phyloP scores from a whole-genome alignment of 2,329 filamentous ascomycete genomes.

The Penicillium sp. region DNA sequence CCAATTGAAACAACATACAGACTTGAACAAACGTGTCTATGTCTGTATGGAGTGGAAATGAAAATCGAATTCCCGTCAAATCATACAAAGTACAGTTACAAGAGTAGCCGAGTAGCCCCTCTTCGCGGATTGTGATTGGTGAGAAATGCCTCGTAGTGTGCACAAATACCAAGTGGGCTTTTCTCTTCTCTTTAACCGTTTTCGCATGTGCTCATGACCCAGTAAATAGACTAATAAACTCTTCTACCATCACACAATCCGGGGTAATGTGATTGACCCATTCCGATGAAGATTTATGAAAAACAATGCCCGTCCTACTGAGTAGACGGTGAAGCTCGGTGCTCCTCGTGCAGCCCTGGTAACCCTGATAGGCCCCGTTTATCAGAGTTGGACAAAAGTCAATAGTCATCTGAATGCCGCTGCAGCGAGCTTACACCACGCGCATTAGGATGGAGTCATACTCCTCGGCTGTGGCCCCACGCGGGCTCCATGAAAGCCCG shows the following conservation, averaged over 20 bases:
- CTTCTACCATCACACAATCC: background rate
- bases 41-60: too few relatives aligned
- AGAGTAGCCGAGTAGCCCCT: background rate
- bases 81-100: too few relatives aligned
- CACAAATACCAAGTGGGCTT: background rate
- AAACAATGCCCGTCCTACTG: background rate
- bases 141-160: slow-evolving; percentile 21
- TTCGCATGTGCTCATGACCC: background rate
- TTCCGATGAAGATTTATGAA: background rate
- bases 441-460: slow-evolving; percentile 10
- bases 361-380: slow-evolving; percentile 6
- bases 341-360: background rate
- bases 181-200: background rate
- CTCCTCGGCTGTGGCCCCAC: slow-evolving; percentile 11
- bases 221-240: background rate
- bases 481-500: slow-evolving; percentile 11
- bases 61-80: too few relatives aligned
- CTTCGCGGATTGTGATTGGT: slow-evolving; percentile 10
- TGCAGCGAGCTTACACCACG: background rate
- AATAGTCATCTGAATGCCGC: background rate
- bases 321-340: slow-evolving; percentile 2
- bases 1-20: background rate
- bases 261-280: background rate
- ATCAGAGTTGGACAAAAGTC: background rate
- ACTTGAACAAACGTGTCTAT: background rate